A percentile compares a stretch with the other conserved stretches of the same genome.
Evolutionary conservation across 345 rosid genomes (phyloP).

Genomic region (Corymbia maculata): DNA sequence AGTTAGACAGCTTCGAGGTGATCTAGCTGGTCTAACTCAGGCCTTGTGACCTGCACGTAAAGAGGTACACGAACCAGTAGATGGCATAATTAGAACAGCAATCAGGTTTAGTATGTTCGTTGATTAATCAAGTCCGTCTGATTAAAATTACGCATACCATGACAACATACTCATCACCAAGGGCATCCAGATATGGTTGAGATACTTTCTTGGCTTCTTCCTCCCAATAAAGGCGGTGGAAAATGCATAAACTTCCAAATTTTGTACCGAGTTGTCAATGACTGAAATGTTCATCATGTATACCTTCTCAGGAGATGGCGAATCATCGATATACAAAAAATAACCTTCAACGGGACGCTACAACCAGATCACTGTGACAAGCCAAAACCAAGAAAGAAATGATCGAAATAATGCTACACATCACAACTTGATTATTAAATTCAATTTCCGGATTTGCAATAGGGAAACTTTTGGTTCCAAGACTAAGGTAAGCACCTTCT

Average conservation of each 20-base stretch:
- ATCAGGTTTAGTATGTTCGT: too few species aligned
- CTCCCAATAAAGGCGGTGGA: constrained; percentile 14
- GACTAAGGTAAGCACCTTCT: background rate
- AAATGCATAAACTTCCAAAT: background rate
- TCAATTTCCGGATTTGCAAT: background rate
- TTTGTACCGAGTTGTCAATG: too few species aligned
- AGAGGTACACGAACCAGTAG: too few species aligned
- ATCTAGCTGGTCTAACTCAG: too few species aligned
- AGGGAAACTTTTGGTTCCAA: background rate
- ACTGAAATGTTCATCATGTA: background rate
- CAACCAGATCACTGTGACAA: constrained; percentile 72
- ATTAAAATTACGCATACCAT: constrained; percentile 50
- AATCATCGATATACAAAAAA: constrained; percentile 68
- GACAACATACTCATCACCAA: constrained; percentile 66
- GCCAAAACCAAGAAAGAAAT: background rate
- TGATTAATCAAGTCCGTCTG: background rate
- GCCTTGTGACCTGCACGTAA: too few species aligned
- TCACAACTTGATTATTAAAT: background rate
- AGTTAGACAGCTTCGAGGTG: background rate
- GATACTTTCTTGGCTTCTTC: constrained; percentile 50
- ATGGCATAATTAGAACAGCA: too few species aligned
- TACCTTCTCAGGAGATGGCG: constrained; percentile 60
- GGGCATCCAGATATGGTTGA: constrained; percentile 53
- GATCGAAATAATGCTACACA: background rate
- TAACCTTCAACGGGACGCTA: constrained; percentile 89